phyloP scores from a whole-genome alignment of 1,139 yeast genomes.

The Pneumocystis murina region DNA sequence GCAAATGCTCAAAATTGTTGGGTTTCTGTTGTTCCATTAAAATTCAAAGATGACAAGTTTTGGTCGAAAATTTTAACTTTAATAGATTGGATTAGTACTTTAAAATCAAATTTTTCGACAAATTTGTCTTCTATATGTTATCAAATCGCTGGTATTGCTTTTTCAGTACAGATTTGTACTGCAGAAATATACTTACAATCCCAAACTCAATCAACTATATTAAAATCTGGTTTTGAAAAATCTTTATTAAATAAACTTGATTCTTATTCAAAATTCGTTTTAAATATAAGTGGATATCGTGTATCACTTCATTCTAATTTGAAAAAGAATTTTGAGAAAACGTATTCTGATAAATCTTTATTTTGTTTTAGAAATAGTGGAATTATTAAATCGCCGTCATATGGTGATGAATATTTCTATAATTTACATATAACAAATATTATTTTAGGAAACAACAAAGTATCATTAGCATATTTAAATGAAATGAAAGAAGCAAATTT shows the following conservation, averaged over 20 bases:
- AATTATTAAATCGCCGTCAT: slow-evolving; percentile 19
- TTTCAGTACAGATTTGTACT: not conserved
- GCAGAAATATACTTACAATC: not conserved
- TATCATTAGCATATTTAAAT: slow-evolving; percentile 41
- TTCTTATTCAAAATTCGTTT: not conserved
- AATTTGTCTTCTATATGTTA: not conserved
- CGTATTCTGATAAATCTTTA: not conserved
- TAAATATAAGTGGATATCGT: not conserved
- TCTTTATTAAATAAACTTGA: not conserved
- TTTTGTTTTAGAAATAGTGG: not conserved
- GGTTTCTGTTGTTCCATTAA: not conserved
- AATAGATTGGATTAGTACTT: not conserved
- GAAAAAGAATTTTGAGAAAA: not conserved
- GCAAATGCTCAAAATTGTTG: not conserved
- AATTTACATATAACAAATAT: slow-evolving; percentile 51
- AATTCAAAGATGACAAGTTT: not conserved
- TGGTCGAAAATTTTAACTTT: not conserved
- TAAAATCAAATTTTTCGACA: not conserved
- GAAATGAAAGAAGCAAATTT: slow-evolving; percentile 47
- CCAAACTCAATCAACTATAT: not conserved
- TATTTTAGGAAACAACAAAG: slow-evolving; percentile 32
- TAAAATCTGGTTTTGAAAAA: not conserved
- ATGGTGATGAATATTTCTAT: slow-evolving; percentile 42
- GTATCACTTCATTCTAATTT: not conserved
- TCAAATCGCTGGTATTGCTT: not conserved